A percentile compares a stretch with the other conserved stretches of the same genome.
phyloP scores from a whole-genome alignment of 139 green algal genomes.

The Penium margaritaceum region DNA sequence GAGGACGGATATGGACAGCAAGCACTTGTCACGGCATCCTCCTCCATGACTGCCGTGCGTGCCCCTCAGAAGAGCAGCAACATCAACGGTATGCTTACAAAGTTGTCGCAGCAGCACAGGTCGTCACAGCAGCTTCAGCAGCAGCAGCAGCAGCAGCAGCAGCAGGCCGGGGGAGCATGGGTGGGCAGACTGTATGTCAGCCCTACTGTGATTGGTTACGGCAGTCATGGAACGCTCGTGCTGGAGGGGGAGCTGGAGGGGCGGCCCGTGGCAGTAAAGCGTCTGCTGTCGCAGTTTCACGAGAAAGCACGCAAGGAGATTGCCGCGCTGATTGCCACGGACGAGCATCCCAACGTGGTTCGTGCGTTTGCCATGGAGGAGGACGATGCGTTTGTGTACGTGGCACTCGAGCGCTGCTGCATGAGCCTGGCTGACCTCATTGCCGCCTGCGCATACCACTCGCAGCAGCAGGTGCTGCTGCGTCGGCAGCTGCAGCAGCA shows the following conservation, averaged over 20 bases:
- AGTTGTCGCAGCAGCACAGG: too few species aligned
- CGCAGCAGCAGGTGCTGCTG: too few species aligned
- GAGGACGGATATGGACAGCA: too few species aligned
- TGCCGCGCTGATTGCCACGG: constrained; percentile 74
- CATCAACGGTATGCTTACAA: too few species aligned
- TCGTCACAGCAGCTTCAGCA: neutral
- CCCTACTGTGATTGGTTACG: constrained; percentile 51
- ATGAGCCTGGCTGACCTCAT: constrained; percentile 54
- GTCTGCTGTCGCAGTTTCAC: constrained; percentile 48
- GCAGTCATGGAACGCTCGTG: constrained; percentile 54
- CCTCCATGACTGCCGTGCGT: too few species aligned
- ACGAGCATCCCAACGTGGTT: constrained; percentile 92
- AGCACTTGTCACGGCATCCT: too few species aligned
- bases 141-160: constrained; percentile 17
- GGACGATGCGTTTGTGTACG: constrained; percentile 91
- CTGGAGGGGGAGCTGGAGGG: constrained; percentile 50
- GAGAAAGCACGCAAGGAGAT: constrained; percentile 81
- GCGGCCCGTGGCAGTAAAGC: constrained; percentile 51
- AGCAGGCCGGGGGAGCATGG: neutral
- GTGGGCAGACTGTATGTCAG: constrained; percentile 44
- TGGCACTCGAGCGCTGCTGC: constrained; percentile 85
- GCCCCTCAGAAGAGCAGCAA: too few species aligned
- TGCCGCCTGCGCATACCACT: constrained; percentile 11
- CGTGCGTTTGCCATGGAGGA: constrained; percentile 94
- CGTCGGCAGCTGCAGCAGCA: too few species aligned